These are phyloP conservation scores for Euphorbia tirucalli DNA, from an alignment of 345 rosid species.

Conservation along the genomic window DNA sequence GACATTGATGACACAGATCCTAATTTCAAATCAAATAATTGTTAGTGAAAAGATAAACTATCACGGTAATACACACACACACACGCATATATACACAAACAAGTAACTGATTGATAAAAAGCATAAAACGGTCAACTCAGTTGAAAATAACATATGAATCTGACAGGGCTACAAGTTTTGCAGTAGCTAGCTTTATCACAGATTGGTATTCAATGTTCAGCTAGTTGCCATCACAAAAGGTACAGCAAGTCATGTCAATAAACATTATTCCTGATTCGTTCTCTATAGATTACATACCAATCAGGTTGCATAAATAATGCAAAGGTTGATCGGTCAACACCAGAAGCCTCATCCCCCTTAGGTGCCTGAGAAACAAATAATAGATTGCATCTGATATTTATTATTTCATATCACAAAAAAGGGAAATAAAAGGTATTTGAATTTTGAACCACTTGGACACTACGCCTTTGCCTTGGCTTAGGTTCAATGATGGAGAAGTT, in stretches of 20 bases:
- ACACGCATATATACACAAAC: too few species aligned
- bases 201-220: neutral
- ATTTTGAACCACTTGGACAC: neutral
- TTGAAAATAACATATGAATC: too few species aligned
- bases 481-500: too few species aligned
- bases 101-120: too few species aligned
- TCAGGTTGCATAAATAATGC: constrained; percentile 98
- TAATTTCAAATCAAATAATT: too few species aligned
- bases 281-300: constrained; percentile 45
- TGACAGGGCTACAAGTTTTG: neutral
- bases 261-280: neutral
- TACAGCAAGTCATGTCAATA: neutral
- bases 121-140: too few species aligned
- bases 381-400: constrained; percentile 6
- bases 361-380: constrained; percentile 57
- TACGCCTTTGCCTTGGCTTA: neutral
- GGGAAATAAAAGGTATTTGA: too few species aligned
- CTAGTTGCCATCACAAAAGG: neutral
- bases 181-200: neutral
- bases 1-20: too few species aligned
- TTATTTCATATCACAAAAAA: neutral
- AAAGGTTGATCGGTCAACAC: constrained; percentile 80
- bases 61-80: too few species aligned
- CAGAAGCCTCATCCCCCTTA: constrained; percentile 57
- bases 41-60: too few species aligned